A percentile compares a stretch with the other conserved stretches of the same genome.
Conservation (phyloP, 176 grass and related monocot genomes). For the Phragmites australis region DNA sequence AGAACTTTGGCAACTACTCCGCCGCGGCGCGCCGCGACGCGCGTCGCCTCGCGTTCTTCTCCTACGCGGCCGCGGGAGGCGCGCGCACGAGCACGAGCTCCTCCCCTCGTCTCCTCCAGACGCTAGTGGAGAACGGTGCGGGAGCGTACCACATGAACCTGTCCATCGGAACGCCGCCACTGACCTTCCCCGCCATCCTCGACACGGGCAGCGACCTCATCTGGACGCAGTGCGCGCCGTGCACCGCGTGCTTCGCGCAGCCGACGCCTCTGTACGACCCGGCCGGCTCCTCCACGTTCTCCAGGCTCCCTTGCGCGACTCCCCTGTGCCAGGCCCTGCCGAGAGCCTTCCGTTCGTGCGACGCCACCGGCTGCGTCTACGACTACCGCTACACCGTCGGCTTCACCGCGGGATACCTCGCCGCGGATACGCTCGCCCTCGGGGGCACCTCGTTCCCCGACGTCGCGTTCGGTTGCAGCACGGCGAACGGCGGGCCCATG, state of each 20-base stretch:
- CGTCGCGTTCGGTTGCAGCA: conserved; percentile 61
- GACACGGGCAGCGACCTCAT: conserved; percentile 64
- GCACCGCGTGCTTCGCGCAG: conserved; percentile 45
- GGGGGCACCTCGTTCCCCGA: conserved; percentile 3
- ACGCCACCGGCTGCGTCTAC: conserved; percentile 51
- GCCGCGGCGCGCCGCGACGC: conserved; percentile 14
- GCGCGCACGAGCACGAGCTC: background rate
- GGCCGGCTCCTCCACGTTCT: conserved; percentile 42
- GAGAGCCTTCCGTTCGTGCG: conserved; percentile 17
- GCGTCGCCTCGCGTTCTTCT: background rate
- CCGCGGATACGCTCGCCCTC: conserved; percentile 37
- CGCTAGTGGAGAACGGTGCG: conserved; percentile 9
- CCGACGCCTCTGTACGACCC: conserved; percentile 56
- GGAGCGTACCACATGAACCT: conserved; percentile 51
- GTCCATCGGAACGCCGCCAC: conserved; percentile 51
- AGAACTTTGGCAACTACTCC: background rate
- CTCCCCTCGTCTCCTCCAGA: background rate
- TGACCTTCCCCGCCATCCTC: conserved; percentile 35
- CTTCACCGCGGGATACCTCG: conserved; percentile 48
- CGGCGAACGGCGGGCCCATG: conserved; percentile 38
- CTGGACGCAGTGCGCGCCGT: conserved; percentile 61
- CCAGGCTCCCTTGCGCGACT: conserved; percentile 35
- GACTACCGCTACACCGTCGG: conserved; percentile 40
- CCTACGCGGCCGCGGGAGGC: background rate
- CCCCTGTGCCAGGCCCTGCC: conserved; percentile 16